Evolutionary conservation across 805 yeast genomes (phyloP).

Genomic region (Metschnikowia chrysomelidarum): DNA sequence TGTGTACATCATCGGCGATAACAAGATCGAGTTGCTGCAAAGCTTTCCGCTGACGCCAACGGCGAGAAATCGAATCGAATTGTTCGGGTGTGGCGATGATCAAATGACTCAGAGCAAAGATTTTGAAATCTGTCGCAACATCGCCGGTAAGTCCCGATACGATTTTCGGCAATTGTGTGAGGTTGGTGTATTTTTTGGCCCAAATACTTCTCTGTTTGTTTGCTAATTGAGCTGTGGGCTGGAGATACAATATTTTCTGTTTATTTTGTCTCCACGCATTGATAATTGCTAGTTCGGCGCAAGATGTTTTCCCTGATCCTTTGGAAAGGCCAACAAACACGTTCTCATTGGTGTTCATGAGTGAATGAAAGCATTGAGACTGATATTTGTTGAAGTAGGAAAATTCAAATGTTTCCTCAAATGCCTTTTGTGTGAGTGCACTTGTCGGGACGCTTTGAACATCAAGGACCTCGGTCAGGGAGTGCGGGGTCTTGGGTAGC

Average conservation of each 20-base stretch:
- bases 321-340: constrained; percentile 69
- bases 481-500: constrained; percentile 63
- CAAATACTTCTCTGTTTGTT: constrained; percentile 50
- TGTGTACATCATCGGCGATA: constrained; percentile 73
- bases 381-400: constrained; percentile 67
- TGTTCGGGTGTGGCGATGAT: constrained; percentile 77
- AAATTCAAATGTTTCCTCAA: constrained; percentile 45
- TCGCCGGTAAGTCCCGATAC: constrained; percentile 58
- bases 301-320: constrained; percentile 70
- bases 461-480: constrained; percentile 58
- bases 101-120: constrained; percentile 61
- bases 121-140: constrained; percentile 48
- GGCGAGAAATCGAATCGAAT: constrained; percentile 67
- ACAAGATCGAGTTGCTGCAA: constrained; percentile 66
- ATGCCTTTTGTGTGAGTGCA: constrained; percentile 49
- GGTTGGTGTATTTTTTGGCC: constrained; percentile 44
- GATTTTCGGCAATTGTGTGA: constrained; percentile 54
- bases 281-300: constrained; percentile 72
- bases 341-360: constrained; percentile 58
- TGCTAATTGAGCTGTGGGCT: constrained; percentile 57
- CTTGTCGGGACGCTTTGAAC: constrained; percentile 48
- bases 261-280: constrained; percentile 68
- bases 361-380: constrained; percentile 61
- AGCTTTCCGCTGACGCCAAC: constrained; percentile 79
- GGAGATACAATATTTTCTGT: constrained; percentile 73